A percentile compares a stretch with the other conserved stretches of the same genome.
phyloP scores from a whole-genome alignment of 805 yeast genomes.

The Candida cerambycidarum region DNA sequence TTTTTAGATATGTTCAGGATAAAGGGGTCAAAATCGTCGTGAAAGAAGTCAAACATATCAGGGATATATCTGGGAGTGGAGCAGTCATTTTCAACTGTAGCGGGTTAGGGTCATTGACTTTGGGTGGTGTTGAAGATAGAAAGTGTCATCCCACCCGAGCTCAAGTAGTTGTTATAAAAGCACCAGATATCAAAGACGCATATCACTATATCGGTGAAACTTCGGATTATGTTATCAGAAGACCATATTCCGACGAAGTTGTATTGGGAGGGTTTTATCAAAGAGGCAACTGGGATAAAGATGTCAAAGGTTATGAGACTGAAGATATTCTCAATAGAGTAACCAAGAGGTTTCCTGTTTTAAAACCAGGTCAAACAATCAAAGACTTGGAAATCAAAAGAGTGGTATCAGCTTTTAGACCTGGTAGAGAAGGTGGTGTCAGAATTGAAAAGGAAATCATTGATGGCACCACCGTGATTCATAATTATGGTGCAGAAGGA shows the following conservation, averaged over 20 bases:
- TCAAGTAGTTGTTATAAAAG: conserved; percentile 70
- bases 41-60: conserved; percentile 21
- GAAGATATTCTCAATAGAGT: conserved; percentile 63
- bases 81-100: conserved; percentile 66
- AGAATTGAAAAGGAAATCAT: conserved; percentile 58
- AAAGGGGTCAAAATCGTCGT: conserved; percentile 54
- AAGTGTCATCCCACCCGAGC: conserved; percentile 74
- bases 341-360: conserved; percentile 47
- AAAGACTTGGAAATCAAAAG: conserved; percentile 53
- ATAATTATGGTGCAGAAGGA: conserved; percentile 43
- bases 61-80: conserved; percentile 32
- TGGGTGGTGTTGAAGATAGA: conserved; percentile 66
- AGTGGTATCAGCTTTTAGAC: conserved; percentile 74
- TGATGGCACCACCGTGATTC: conserved; percentile 42
- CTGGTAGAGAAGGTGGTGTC: conserved; percentile 75
- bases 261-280: conserved; percentile 77
- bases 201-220: conserved; percentile 25
- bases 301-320: conserved; percentile 56
- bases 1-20: conserved; percentile 43
- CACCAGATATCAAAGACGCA: conserved; percentile 54
- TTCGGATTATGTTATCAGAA: conserved; percentile 67
- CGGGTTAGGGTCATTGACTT: conserved; percentile 63
- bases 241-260: conserved; percentile 65
- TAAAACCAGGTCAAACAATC: conserved; percentile 35
- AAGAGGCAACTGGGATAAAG: conserved; percentile 60